Conservation (phyloP, 1,284 basidiomycete genomes). For the Xanthoconium separans region DNA sequence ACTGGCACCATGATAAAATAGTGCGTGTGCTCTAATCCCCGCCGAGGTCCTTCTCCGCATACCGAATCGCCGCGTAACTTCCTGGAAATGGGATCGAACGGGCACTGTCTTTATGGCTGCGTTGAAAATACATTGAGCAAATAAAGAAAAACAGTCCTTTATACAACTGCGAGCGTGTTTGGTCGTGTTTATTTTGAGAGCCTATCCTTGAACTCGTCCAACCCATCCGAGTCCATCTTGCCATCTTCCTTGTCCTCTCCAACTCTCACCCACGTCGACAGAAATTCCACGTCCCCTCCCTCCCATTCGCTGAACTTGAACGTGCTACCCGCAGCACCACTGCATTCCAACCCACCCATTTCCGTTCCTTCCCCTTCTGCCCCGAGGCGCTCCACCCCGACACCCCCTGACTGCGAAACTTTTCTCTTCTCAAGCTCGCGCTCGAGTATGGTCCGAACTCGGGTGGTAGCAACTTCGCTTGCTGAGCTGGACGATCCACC, state of each 20-base stretch:
- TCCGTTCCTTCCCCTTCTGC: conserved; percentile 57
- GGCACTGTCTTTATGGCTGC: conserved; percentile 80
- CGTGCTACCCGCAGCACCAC: conserved; percentile 40
- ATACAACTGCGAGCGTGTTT: conserved; percentile 21
- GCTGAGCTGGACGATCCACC: conserved; percentile 43
- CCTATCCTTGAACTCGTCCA: conserved; percentile 50
- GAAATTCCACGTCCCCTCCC: conserved; percentile 67
- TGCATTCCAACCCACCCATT: conserved; percentile 65
- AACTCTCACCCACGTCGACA: conserved; percentile 56
- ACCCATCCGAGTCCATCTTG: conserved; percentile 33
- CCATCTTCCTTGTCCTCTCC: conserved; percentile 31
- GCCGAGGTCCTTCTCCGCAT: conserved; percentile 59
- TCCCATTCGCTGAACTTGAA: conserved; percentile 80
- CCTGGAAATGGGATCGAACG: conserved; percentile 45
- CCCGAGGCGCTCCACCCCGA: conserved; percentile 70
- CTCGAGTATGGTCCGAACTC: conserved; percentile 73
- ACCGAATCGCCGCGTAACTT: conserved; percentile 71
- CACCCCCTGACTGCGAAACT: conserved; percentile 56
- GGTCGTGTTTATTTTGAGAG: conserved; percentile 40
- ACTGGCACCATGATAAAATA: conserved; percentile 48
- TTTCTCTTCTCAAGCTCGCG: conserved; percentile 77
- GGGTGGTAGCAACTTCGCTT: conserved; percentile 58
- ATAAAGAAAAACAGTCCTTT: conserved; percentile 1
- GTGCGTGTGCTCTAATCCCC: conserved; percentile 64
- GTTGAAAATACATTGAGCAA: conserved; percentile 27